Evolutionary conservation across 108 stramenopile species (phyloP).

Genomic region (Cyclotella baltica): DNA sequence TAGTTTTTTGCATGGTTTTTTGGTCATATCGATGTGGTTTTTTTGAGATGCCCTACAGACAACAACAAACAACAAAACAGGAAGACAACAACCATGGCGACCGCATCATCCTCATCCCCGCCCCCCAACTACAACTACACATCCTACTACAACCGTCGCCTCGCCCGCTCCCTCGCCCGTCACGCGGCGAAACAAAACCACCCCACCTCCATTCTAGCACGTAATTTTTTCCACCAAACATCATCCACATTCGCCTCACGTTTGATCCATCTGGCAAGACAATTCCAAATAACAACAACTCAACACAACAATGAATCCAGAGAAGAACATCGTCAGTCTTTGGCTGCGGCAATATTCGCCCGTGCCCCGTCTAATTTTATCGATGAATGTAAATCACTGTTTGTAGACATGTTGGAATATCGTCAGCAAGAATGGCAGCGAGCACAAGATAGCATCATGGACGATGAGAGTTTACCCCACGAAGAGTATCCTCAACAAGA

Average conservation of each 20-base stretch:
- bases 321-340: not conserved
- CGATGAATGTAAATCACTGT: not conserved
- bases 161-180: not conserved
- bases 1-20: too few species aligned
- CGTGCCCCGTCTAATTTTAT: not conserved
- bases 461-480: not conserved
- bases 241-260: not conserved
- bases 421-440: slow-evolving; percentile 2
- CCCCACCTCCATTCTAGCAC: not conserved
- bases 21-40: too few species aligned
- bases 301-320: too few species aligned
- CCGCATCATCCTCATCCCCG: not conserved
- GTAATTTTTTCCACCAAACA: not conserved
- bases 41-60: too few species aligned
- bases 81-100: not conserved
- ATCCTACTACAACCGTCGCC: slow-evolving; percentile 11
- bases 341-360: not conserved
- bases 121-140: not conserved
- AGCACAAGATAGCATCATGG: not conserved
- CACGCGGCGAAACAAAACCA: not conserved
- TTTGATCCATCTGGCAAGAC: not conserved
- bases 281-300: too few species aligned
- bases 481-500: slow-evolving; percentile 10
- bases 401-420: not conserved
- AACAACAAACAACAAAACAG: too few species aligned